phyloP scores from a whole-genome alignment of 2,329 filamentous ascomycete genomes.

The Raffaelea ambrosiae region DNA sequence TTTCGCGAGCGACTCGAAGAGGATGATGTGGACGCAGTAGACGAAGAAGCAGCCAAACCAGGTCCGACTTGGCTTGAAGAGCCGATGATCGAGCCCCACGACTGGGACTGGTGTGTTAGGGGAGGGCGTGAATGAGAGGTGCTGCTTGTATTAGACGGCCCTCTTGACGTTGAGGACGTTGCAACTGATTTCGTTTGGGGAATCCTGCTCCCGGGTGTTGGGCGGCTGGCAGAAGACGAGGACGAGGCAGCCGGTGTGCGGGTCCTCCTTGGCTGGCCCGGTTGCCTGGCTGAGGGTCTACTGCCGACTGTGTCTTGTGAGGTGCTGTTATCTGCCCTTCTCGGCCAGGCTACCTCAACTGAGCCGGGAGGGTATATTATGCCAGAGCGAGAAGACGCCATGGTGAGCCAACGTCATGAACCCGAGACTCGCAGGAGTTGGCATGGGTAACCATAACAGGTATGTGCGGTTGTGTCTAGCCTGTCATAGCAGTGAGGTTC shows the following conservation, averaged over 20 bases:
- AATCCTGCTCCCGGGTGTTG: slow-evolving; percentile 22
- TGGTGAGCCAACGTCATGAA: slow-evolving; percentile 10
- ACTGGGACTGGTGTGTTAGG: slow-evolving; percentile 33
- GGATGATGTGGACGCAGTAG: slow-evolving; percentile 12
- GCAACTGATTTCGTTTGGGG: slow-evolving; percentile 22
- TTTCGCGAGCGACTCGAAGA: neutral
- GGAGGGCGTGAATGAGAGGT: slow-evolving; percentile 21
- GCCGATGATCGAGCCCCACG: slow-evolving; percentile 29
- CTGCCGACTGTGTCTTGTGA: slow-evolving; percentile 8
- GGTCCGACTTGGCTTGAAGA: slow-evolving; percentile 11
- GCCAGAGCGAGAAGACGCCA: slow-evolving; percentile 18
- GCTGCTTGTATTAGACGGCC: slow-evolving; percentile 1
- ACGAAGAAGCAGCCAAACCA: slow-evolving; percentile 8
- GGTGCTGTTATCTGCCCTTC: slow-evolving; percentile 15
- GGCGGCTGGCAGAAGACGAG: neutral
- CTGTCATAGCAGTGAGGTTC: neutral
- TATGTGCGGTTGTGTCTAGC: neutral
- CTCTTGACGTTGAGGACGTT: slow-evolving; percentile 2
- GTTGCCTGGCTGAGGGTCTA: slow-evolving; percentile 11
- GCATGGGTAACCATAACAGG: neutral
- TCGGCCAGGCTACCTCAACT: slow-evolving; percentile 13
- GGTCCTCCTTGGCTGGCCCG: slow-evolving; percentile 5
- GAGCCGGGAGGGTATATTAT: slow-evolving; percentile 15
- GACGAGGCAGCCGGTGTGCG: neutral
- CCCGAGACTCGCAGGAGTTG: neutral